Base-by-base conservation (phyloP, 768 basidiomycete species). In the Suillus alpinus region DNA sequence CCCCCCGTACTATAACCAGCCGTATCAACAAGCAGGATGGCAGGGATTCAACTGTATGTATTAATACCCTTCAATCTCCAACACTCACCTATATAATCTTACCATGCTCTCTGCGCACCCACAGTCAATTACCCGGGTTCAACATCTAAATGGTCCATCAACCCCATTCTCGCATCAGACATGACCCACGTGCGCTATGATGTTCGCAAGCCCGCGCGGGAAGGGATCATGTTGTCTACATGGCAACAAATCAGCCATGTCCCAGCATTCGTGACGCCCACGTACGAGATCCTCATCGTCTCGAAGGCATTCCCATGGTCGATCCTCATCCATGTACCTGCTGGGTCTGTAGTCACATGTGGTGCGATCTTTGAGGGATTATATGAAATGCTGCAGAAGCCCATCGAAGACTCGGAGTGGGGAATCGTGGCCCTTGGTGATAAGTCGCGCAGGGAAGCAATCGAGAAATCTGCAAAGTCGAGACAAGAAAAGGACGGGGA, bases 351-450 rank as follows among this genome's bases (percentile, higher is more conserved):
- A 20, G 60, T 80, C 50, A 85, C 85, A 1, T 85, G 83, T 61
- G 76, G 79, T 52, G 76, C 77, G 20, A 73, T 90, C 5, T 87
- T 87, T 77, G 80, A 83, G 34, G 82, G 78, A 3, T 41, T 90
- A 20, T 74, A 83, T 59, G 64, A 72, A 6, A 66, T 69, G 51
- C 73, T 91, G 31, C 83, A 88, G 55, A 74, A 82, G 52, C 79
- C 78, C 7, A 75, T 91, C 20, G 78, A 63, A 1, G 86, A 89
- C 61, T 86, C 86, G 4, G 89, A 90, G 66, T 90, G 88, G 87
- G 86, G 84, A 0, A 72, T 86, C 50, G 74, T 83, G 18, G 67
- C 79, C 6, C 67, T 59, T 31, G 26, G 26, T 26, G 80, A 84
- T 49, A 78, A 78, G 69, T 76, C 78, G 59, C 69, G 67, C 61